These are phyloP conservation scores for Aphanocladium album DNA, from an alignment of 2,329 filamentous ascomycete species.

Conservation along the genomic window DNA sequence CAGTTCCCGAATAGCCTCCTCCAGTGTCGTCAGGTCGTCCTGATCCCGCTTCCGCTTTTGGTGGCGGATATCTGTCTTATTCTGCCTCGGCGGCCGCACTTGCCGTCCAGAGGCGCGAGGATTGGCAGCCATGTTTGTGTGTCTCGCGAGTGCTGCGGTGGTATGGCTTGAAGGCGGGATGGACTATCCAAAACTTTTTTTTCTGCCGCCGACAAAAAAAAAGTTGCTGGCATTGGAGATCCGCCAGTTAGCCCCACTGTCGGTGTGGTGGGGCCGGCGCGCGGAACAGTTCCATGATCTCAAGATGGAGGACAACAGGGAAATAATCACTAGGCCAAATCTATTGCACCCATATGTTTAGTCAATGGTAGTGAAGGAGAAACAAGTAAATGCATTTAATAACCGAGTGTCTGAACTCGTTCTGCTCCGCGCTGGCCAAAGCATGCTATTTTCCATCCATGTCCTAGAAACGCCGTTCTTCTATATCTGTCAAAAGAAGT, in stretches of 20 bases:
- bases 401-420: background rate
- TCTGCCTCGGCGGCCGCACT: conserved; percentile 19
- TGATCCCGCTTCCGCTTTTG: conserved; percentile 35
- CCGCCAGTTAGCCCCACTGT: background rate
- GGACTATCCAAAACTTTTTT: background rate
- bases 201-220: conserved; percentile 4
- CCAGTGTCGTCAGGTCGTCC: conserved; percentile 30
- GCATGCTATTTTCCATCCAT: conserved; percentile 9
- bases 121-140: conserved; percentile 11
- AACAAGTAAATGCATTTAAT: conserved; percentile 6
- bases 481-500: conserved; percentile 8
- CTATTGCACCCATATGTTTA: too few species aligned
- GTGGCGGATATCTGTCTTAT: conserved; percentile 28
- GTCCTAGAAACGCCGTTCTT: background rate
- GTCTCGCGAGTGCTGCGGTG: background rate
- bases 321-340: background rate
- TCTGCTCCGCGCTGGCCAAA: background rate
- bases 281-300: conserved; percentile 1
- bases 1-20: conserved; percentile 29
- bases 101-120: background rate
- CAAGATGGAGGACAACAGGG: background rate
- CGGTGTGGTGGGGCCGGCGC: conserved; percentile 3
- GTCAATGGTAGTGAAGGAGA: background rate
- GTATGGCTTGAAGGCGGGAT: background rate
- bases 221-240: conserved; percentile 3